Base-by-base conservation (phyloP, 139 green algal genomes). In the Chlamydomonas sp. region DNA sequence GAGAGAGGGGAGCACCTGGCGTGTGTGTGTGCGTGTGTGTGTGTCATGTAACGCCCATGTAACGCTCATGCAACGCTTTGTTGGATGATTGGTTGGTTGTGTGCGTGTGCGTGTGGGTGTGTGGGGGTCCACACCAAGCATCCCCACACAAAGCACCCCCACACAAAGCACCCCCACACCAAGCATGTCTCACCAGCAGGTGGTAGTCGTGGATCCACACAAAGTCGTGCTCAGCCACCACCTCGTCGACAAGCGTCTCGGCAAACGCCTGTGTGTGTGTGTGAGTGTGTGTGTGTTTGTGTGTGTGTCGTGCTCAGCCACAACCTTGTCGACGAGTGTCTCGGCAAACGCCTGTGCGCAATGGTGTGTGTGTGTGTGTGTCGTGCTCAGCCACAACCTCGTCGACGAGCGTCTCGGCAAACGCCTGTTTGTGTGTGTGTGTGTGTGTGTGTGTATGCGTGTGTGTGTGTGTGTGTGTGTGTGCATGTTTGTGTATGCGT, bases 191-290 rank as follows among this genome's bases (percentile, higher is more conserved):
- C 68, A 97, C 89, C 75, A 99, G 87, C 48, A 99, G 83, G 81
- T 99, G 95, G 82, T 99, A 99, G 86, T 99, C 95, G 69, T 99
- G 95, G 31, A 98, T 91, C 95, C 95, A 99, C 57, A 99, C 91
- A 75, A 85, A 96, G 81, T 99, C 93, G 1, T 83, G 81, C 49
- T 94, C 87, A 43, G 84, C 81, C 8, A 58, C 58, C 20, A 87
- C 72, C 54, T 93, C 85, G 79, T 96, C 89, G 1, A 91, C 81
- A n/a, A 96, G 72, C 73, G 85, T 88, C 72, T 91, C 83, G n/a
- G 76, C 79, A 69, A 92, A 95, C 0, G 65, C 62, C 83, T 88
- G 43, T 26, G 20, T 54, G 43, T 54, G 61, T 30, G 16, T 63
- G 54, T 63, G 16, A 16, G 24, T 24, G 16, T 63, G 16, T 63